phyloP scores from a whole-genome alignment of 768 basidiomycete species.

The Lactarius indigo region DNA sequence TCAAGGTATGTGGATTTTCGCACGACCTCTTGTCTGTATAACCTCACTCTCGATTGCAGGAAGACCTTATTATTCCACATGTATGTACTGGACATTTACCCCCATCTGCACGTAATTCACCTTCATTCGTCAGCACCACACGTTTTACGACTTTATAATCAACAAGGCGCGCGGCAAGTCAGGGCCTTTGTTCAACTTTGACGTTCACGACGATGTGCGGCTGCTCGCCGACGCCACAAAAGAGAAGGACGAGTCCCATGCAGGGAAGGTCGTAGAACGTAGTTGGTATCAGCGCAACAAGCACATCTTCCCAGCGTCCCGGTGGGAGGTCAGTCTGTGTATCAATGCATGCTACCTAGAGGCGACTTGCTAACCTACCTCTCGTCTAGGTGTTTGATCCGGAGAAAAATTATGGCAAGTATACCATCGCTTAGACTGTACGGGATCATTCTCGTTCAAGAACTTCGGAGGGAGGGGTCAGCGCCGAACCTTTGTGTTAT shows the following conservation, averaged over 20 bases:
- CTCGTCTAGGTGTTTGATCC: slow-evolving; percentile 80
- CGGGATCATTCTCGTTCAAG: neutral
- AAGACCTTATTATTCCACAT: slow-evolving; percentile 96
- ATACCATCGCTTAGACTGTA: slow-evolving; percentile 60
- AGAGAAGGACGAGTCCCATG: slow-evolving; percentile 98
- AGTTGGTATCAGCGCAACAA: slow-evolving; percentile 96
- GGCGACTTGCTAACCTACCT: neutral
- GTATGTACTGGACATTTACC: slow-evolving; percentile 42
- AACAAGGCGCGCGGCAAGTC: slow-evolving; percentile 99
- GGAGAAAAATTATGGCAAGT: slow-evolving; percentile 90
- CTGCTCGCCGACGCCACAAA: slow-evolving; percentile 89
- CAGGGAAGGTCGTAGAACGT: slow-evolving; percentile 96
- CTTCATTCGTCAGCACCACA: slow-evolving; percentile 67
- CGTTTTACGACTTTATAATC: slow-evolving; percentile 97
- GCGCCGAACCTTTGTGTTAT: neutral
- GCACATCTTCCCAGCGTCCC: slow-evolving; percentile 94
- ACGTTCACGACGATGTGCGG: slow-evolving; percentile 98
- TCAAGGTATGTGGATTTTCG: slow-evolving; percentile 60
- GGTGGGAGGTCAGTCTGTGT: slow-evolving; percentile 80
- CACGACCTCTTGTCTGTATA: neutral
- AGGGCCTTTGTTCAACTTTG: slow-evolving; percentile 96
- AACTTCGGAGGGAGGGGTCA: neutral
- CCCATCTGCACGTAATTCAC: neutral
- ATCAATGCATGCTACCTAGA: neutral
- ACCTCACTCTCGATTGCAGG: slow-evolving; percentile 45